Base-by-base conservation (phyloP, 2,329 filamentous ascomycete genomes). In the Stachybotrys chartarum region DNA sequence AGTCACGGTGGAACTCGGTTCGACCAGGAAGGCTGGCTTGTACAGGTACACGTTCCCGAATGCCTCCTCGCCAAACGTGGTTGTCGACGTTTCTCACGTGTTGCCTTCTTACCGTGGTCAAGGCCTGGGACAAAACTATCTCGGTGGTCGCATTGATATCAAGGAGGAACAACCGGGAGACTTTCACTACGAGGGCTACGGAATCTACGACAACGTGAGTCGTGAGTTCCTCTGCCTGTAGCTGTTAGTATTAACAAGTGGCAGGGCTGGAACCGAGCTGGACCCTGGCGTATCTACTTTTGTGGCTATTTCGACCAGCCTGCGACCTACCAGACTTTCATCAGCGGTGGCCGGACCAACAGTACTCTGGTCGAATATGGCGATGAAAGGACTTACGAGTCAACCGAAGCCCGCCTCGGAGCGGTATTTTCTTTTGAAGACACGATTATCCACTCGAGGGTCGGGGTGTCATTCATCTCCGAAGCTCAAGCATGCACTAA, bases 401-500 rank as follows among this genome's bases (percentile, higher is more conserved):
- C 62, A 6, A 57, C 61, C 1, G 57, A 66, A 0, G 72, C 75
- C 7, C 70, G 75, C 1, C 68, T 82, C 3, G 75, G 77, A 0
- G 78, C 75, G 2, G 70, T 86, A 0, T 86, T 85, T 64, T 75
- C 77, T 0, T 87, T 87, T 57, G 58, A 71, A 8, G 64, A 70
- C 1, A 64, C 68, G 2, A 60, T 68, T 2, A 71, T 87, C 1
- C 75, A 70, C 1, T 86, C 84, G 1, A 75, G 82, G 2, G 83
- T 88, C 0, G 86, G 86, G 1, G 81, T 88, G 11, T 88, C 84
- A 0, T 88, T 86, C 69, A 80, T 88, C n/a, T 88, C 84, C 0
- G 65, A 75, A 0, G 69, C 74, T 6, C 78, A 84, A 58, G 86
- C 85, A 6, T 88, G 86, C 64, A 54, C 65, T 10, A 84, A 81